phyloP scores from a whole-genome alignment of 1,139 yeast species.

The Pichia sp. region DNA sequence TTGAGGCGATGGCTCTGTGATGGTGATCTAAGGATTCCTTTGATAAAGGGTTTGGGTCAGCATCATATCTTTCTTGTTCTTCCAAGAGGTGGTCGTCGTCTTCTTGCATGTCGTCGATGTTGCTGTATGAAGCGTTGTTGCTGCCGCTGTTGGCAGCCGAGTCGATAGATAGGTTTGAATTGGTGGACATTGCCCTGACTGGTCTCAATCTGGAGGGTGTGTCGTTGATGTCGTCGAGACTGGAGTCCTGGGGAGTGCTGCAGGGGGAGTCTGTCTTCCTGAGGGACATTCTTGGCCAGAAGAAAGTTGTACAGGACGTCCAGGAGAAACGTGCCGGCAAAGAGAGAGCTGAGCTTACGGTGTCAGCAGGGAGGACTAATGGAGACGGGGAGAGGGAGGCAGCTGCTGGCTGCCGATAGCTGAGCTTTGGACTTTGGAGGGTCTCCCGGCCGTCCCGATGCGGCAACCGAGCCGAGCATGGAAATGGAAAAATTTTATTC shows the following conservation, averaged over 20 bases:
- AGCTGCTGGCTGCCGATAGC: no score
- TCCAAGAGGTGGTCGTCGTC: slow-evolving; percentile 16
- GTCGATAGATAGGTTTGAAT: slow-evolving; percentile 22
- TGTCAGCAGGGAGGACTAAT: slow-evolving; percentile 5
- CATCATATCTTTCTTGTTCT: slow-evolving; percentile 20
- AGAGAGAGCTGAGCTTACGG: no score
- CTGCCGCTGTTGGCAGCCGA: slow-evolving; percentile 20
- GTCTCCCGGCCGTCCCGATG: no score
- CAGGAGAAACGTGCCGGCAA: neutral
- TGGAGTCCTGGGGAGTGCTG: neutral
- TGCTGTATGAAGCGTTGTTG: neutral
- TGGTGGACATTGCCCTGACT: slow-evolving; percentile 21
- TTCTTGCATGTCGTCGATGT: neutral
- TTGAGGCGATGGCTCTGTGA: slow-evolving; percentile 67
- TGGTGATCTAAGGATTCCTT: slow-evolving; percentile 32
- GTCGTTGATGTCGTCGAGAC: neutral
- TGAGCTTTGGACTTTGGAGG: no score
- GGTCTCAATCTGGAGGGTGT: neutral
- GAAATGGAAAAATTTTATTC: slow-evolving; percentile 2
- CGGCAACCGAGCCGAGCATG: slow-evolving; percentile 8
- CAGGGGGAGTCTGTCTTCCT: neutral
- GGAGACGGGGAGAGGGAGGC: no score
- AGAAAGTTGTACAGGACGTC: no score
- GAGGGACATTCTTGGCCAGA: neutral
- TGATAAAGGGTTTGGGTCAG: slow-evolving; percentile 29